Percentiles rank a stretch among this genome's conserved stretches.
Conservation (phyloP, 352 stramenopile species). For the Aphanomyces cochlioides region DNA sequence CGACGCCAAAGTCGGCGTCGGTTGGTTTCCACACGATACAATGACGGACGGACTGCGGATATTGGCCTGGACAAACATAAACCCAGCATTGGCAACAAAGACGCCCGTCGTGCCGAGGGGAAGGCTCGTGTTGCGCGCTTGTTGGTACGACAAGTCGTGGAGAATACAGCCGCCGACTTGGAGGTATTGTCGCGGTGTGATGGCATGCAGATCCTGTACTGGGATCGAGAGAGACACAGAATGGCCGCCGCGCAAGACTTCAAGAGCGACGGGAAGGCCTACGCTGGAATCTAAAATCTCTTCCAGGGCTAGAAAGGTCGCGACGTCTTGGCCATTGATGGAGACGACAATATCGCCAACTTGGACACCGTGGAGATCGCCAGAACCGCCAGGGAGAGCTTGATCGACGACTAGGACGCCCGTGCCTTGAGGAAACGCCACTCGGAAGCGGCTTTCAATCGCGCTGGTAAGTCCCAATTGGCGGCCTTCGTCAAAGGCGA, state of each 20-base stretch:
- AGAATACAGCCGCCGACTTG: conserved; percentile 83
- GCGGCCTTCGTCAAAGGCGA: conserved; percentile 86
- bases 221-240: conserved; percentile 37
- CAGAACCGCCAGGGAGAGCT: conserved; percentile 74
- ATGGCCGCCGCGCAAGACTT: conserved; percentile 70
- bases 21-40: conserved; percentile 65
- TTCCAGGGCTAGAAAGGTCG: conserved; percentile 82
- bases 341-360: conserved; percentile 84
- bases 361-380: conserved; percentile 60
- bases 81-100: conserved; percentile 82
- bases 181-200: conserved; percentile 75
- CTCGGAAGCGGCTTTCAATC: conserved; percentile 63
- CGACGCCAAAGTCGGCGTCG: conserved; percentile 77
- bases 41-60: conserved; percentile 83
- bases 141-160: conserved; percentile 84
- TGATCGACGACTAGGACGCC: conserved; percentile 88
- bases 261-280: conserved; percentile 52
- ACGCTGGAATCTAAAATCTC: conserved; percentile 68
- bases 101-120: conserved; percentile 50
- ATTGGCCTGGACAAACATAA: conserved; percentile 89
- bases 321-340: conserved; percentile 65
- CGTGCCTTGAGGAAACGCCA: conserved; percentile 70
- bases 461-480: conserved; percentile 64
- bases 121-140: conserved; percentile 78
- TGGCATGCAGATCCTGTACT: conserved; percentile 63